Conservation (phyloP, 2,329 filamentous ascomycete genomes). For the Elsinoe necatrix region DNA sequence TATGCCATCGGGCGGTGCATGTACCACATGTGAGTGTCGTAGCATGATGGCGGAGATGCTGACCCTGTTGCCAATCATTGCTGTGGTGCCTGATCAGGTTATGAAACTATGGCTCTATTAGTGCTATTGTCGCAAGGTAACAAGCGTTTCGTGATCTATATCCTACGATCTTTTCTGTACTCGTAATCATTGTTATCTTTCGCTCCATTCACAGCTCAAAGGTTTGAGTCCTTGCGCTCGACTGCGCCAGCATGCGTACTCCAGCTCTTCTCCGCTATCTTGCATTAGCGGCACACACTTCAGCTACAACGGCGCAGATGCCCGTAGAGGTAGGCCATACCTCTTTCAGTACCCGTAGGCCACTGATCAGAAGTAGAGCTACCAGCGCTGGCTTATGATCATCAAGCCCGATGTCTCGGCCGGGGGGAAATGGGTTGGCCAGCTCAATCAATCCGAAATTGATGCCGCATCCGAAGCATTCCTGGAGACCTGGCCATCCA, state of each 20-base stretch:
- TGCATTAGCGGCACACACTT: not conserved
- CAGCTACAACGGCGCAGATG: not conserved
- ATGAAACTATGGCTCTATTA: not conserved
- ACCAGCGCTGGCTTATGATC: constrained; percentile 12
- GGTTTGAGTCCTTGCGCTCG: no score
- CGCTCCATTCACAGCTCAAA: no score
- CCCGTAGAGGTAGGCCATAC: not conserved
- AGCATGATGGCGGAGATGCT: not conserved
- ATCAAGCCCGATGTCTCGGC: constrained; percentile 75
- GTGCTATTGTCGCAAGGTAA: not conserved
- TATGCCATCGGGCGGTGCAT: not conserved
- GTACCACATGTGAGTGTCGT: not conserved
- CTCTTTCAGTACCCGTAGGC: no score
- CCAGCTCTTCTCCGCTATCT: not conserved
- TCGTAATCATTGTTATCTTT: not conserved
- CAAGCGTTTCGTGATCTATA: not conserved
- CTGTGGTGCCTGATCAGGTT: not conserved
- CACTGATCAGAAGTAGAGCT: no score
- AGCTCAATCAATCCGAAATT: constrained; percentile 81
- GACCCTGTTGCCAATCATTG: not conserved
- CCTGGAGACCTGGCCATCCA: constrained; percentile 88
- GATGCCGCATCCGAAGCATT: constrained; percentile 57
- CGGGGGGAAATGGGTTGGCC: constrained; percentile 84
- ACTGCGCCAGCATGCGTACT: not conserved
- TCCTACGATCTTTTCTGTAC: not conserved